Percentiles rank a stretch among this genome's conserved stretches.
phyloP scores from a whole-genome alignment of 225 moss, liverwort and hornwort genomes.

The Bryum argenteum region DNA sequence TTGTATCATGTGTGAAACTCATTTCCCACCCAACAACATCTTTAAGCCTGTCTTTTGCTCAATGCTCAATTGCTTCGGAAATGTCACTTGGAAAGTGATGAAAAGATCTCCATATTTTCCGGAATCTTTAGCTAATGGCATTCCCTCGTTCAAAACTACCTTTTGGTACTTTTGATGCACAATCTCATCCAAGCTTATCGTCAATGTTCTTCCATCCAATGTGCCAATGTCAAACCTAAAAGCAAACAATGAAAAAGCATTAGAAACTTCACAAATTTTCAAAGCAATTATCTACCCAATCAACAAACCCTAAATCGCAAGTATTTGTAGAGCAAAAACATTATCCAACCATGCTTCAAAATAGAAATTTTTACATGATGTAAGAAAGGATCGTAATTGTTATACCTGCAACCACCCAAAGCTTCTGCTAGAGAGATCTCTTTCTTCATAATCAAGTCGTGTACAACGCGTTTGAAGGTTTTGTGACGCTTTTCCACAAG shows the following conservation, averaged over 20 bases:
- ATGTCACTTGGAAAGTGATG: neutral
- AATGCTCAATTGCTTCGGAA: neutral
- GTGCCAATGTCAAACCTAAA: neutral
- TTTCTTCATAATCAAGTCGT: too few species aligned
- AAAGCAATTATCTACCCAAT: neutral
- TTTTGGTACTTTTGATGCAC: neutral
- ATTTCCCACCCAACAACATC: neutral
- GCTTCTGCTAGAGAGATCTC: too few species aligned
- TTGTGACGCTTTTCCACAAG: too few species aligned
- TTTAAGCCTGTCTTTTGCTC: neutral
- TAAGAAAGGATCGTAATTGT: too few species aligned
- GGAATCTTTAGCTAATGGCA: neutral
- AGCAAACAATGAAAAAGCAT: neutral
- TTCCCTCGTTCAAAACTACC: neutral
- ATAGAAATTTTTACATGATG: too few species aligned
- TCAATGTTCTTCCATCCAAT: neutral
- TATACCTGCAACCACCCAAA: too few species aligned
- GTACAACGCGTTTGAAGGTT: too few species aligned
- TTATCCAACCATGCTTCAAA: too few species aligned
- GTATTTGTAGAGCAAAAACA: too few species aligned
- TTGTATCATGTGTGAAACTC: neutral
- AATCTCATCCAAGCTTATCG: neutral
- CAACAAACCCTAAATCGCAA: neutral
- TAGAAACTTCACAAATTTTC: neutral
- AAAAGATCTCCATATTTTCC: neutral